phyloP scores from a whole-genome alignment of 495 filamentous ascomycete species.

The Daldinia grandis region DNA sequence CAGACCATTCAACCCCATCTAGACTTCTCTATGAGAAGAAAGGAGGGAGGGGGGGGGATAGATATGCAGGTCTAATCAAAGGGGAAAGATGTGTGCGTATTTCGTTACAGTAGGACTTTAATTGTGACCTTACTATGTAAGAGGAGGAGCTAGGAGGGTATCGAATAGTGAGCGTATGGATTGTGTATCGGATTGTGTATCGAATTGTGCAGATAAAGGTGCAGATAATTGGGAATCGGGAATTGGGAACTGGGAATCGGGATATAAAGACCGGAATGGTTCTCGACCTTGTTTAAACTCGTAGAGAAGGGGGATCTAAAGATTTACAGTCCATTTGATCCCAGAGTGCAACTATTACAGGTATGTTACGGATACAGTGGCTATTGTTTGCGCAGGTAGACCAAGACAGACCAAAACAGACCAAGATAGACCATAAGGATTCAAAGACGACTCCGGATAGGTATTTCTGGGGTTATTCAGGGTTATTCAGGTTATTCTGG shows the following conservation, averaged over 20 bases:
- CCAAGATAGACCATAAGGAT: constrained; percentile 1
- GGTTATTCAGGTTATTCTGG: neutral
- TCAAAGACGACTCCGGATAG: neutral
- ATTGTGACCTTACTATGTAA: constrained; percentile 7
- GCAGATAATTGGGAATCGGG: neutral
- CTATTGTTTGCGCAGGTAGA: neutral
- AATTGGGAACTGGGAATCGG: too few species aligned
- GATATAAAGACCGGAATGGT: neutral
- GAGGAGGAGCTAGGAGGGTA: neutral
- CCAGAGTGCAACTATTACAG: neutral
- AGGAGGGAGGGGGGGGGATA: neutral
- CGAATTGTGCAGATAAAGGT: neutral
- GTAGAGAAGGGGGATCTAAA: neutral
- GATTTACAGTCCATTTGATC: neutral
- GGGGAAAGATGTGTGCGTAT: constrained; percentile 29
- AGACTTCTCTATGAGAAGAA: constrained; percentile 1
- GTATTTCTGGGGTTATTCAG: neutral
- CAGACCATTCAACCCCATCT: constrained; percentile 31
- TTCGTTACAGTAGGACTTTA: constrained; percentile 22
- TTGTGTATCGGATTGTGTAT: neutral
- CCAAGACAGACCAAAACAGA: neutral
- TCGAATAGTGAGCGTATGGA: neutral
- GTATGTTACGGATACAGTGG: constrained; percentile 6
- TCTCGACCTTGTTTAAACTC: neutral
- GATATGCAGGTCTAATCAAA: constrained; percentile 39